Evolutionary conservation across 768 basidiomycete species (phyloP), one percentile per base, ranked within the genome.

Genomic region (Polyporus arcularius): DNA sequence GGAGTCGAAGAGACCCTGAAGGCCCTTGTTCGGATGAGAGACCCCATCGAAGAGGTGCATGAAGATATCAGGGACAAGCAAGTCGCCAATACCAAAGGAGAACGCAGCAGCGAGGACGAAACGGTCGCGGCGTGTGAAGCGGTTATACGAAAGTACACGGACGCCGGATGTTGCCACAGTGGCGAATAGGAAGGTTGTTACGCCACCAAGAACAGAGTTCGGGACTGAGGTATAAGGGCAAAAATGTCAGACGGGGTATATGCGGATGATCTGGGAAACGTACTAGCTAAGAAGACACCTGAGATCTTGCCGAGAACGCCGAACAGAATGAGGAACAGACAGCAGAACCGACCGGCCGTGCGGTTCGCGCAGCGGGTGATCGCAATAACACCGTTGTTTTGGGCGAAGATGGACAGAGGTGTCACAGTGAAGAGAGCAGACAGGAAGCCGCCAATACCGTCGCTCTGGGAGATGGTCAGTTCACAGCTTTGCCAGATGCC

Each of bases 101-200:
- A 90, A 69, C 1, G 88, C 86, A 0, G 87, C 87, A 6, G 85
- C 85, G 31, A 92, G 82, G 12, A 92, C 77, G 72, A 89, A 89
- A 21, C 87, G 79, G 55, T 89, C 86, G 9, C 87, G 62, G 1
- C 90, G 80, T 18, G 82, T 83, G 69, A 87, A 91, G 14, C 72
- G 66, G 32, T 82, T 74, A 64, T 82, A 82, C 3, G 84, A 78
- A 30, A 95, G 77, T 3, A 94, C 89, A 21, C 88, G 83, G 31
- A 89, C 53, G 38, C 92, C 91, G 0, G 88, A 89, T 7, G 83
- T 82, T 15, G 82, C 80, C 30, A 94, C 91, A 42, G 80, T 86
- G 0, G 89, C 87, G 68, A 94, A 94, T 11, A 94, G 79, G 80
- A 94, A 94, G 3, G 92, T 93, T 12, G 91, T 95, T 3, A 94